Base-by-base conservation (phyloP, 176 grass and related monocot species). In the Paspalum notatum region DNA sequence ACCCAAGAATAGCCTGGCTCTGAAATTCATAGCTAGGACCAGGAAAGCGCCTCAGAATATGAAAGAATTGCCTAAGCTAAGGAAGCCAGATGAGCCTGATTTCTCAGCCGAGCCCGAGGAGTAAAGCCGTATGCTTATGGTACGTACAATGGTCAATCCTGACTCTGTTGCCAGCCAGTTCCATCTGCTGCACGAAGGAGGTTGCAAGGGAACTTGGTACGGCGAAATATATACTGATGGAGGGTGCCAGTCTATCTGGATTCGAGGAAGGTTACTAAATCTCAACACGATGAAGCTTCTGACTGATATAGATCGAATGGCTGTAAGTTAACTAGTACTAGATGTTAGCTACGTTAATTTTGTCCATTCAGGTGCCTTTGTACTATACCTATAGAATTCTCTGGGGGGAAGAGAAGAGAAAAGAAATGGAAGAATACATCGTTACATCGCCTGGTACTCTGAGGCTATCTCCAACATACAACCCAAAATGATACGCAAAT, bases 31-130 rank as follows among this genome's bases (percentile, higher is more conserved):
- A 73, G 74, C 86, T 79, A 84, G 81, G 57, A 86, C 70, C 64
- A 95, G 95, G 79, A 95, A 98, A 80, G 81, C 78, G 66, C 83
- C 77, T 70, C 86, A 79, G 67, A 91, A 84, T 50, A 84, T 79
- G 8, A 87, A 91, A 66, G 92, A 88, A 14, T 52, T 93, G 82
- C 84, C 88, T 4, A 99, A 87, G 68, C 53, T 99, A 38, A 88
- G 61, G 68, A 99, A 99, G 68, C 96, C 96, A 13, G 90, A 93
- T 8, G 96, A 95, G 63, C 92, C 96, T 1, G 92, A 99, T 77
- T 99, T 99, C 85, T 99, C 90, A 53, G 75, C 86, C 40, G 96
- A 95, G 61, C 78, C 82, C 76, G 94, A 82, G 4, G 92, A 91
- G 13, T 99, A 53, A 52, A 32, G 41, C 51, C 12, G 22, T 26